phyloP scores from a whole-genome alignment of 257 asterid species.

The Penstemon newberryi region DNA sequence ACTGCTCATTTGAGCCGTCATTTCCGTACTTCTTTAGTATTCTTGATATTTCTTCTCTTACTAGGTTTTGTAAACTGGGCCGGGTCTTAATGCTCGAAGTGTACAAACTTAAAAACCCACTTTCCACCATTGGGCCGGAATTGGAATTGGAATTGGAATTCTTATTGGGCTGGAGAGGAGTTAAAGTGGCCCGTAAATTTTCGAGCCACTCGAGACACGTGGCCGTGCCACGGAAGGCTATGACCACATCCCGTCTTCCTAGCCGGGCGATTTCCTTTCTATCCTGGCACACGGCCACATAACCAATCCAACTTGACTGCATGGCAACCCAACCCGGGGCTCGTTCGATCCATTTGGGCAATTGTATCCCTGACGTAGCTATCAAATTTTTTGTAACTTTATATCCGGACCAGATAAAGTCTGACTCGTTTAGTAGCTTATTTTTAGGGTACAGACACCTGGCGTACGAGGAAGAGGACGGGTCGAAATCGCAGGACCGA shows the following conservation, averaged over 20 bases:
- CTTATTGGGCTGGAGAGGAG: conserved; percentile 35
- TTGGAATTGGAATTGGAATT: conserved; percentile 15
- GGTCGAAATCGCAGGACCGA: conserved; percentile 57
- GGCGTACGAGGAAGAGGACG: conserved; percentile 53
- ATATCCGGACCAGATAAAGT: conserved; percentile 54
- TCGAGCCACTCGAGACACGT: conserved; percentile 88
- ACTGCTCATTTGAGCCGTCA: conserved; percentile 31
- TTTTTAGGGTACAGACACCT: conserved; percentile 50
- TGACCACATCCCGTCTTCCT: conserved; percentile 86
- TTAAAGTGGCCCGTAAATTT: conserved; percentile 67
- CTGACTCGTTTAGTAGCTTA: conserved; percentile 40
- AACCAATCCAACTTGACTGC: conserved; percentile 84
- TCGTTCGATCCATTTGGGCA: conserved; percentile 61
- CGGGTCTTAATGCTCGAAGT: conserved; percentile 48
- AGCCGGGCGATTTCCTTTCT: conserved; percentile 57
- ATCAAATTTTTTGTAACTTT: conserved; percentile 53
- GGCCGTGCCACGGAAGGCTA: conserved; percentile 84
- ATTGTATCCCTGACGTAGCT: conserved; percentile 65
- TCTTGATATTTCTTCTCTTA: conserved; percentile 53
- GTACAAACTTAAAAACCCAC: conserved; percentile 81
- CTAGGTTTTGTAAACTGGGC: conserved; percentile 52
- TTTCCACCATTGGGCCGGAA: conserved; percentile 73
- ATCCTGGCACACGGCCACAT: conserved; percentile 75
- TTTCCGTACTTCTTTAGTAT: conserved; percentile 45
- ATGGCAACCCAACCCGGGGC: conserved; percentile 54